A percentile compares a stretch with the other conserved stretches of the same genome.
Evolutionary conservation across 2,329 filamentous ascomycete genomes (phyloP).

Genomic region (Phialocephala subalpina): DNA sequence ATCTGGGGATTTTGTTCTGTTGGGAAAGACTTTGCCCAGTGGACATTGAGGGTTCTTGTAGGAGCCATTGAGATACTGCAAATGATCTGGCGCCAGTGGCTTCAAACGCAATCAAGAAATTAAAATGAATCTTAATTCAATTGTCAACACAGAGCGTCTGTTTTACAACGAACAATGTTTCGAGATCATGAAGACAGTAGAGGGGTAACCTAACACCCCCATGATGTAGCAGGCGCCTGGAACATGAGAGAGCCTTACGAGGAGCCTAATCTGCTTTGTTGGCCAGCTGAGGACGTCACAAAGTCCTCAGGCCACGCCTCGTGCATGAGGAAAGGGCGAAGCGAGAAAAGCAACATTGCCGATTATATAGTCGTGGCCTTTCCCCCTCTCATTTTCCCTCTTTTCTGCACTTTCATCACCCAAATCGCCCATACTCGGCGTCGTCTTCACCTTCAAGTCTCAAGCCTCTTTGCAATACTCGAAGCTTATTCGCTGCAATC

Average conservation of each 20-base stretch:
- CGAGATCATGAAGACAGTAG: background rate
- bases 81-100: background rate
- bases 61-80: background rate
- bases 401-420: constrained; percentile 2
- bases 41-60: background rate
- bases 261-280: constrained; percentile 1
- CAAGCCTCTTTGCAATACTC: background rate
- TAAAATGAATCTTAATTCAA: background rate
- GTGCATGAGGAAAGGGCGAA: constrained; percentile 2
- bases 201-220: background rate
- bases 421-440: constrained; percentile 1
- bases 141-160: background rate
- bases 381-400: background rate
- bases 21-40: background rate
- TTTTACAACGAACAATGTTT: background rate
- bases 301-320: background rate
- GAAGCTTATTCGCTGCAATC: background rate
- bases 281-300: background rate
- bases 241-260: background rate
- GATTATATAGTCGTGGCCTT: background rate
- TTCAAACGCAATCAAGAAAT: background rate
- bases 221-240: background rate
- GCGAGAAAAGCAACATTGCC: background rate
- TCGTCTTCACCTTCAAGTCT: background rate
- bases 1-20: background rate